These are phyloP conservation scores for Verbascum thapsus DNA, from an alignment of 257 asterid genomes.

Conservation along the genomic window DNA sequence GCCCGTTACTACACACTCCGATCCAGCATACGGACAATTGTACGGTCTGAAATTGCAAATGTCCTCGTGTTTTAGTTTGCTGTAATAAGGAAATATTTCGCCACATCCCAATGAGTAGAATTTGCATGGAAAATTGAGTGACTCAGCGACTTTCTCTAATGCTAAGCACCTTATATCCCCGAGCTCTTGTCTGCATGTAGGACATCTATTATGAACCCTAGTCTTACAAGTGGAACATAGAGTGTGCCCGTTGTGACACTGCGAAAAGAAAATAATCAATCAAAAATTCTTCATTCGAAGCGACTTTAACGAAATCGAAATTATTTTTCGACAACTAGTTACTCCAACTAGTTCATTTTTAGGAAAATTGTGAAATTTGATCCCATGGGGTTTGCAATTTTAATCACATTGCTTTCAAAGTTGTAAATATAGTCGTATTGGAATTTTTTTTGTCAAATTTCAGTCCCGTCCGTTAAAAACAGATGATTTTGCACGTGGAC, in stretches of 20 bases:
- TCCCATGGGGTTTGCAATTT: too few relatives aligned
- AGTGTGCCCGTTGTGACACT: conserved; percentile 95
- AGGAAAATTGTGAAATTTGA: too few relatives aligned
- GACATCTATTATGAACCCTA: conserved; percentile 83
- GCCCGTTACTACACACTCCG: conserved; percentile 77
- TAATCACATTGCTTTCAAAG: too few relatives aligned
- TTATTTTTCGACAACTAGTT: too few relatives aligned
- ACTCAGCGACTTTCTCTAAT: conserved; percentile 84
- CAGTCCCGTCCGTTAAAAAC: too few relatives aligned
- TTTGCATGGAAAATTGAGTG: conserved; percentile 83
- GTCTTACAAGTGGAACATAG: conserved; percentile 87
- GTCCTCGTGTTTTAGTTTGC: conserved; percentile 83
- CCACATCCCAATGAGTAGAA: conserved; percentile 71
- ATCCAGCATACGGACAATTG: conserved; percentile 90
- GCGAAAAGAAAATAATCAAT: conserved; percentile 28
- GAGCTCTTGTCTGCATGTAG: conserved; percentile 92
- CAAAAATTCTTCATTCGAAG: conserved; percentile 1
- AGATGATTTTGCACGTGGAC: too few relatives aligned
- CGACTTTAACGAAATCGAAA: too few relatives aligned
- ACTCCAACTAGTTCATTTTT: too few relatives aligned
- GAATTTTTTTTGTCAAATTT: too few relatives aligned
- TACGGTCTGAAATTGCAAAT: conserved; percentile 83
- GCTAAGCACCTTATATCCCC: conserved; percentile 94
- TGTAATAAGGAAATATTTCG: conserved; percentile 83
- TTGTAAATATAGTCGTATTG: too few relatives aligned